A percentile compares a stretch with the other conserved stretches of the same genome.
Evolutionary conservation across 2,329 filamentous ascomycete species (phyloP).

Genomic region (Curvularia sp.): DNA sequence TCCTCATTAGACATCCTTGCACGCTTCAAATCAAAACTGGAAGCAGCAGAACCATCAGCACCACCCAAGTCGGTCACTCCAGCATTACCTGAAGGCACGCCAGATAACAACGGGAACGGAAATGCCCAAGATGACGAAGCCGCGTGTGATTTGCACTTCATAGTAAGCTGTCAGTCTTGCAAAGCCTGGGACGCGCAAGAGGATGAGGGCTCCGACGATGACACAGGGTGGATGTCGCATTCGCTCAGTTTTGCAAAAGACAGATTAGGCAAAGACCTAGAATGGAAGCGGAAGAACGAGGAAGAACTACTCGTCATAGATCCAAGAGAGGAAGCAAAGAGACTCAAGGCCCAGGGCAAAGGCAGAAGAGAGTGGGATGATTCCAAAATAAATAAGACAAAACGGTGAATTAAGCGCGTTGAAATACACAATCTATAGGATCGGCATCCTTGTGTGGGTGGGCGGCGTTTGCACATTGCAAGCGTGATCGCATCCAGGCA

Average conservation of each 20-base stretch:
- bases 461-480: not conserved
- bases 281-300: slow-evolving; percentile 87
- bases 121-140: slow-evolving; percentile 50
- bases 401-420: slow-evolving; percentile 14
- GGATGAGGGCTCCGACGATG: slow-evolving; percentile 63
- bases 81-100: slow-evolving; percentile 28
- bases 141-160: slow-evolving; percentile 93
- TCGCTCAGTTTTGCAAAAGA: slow-evolving; percentile 86
- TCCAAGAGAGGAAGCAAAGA: slow-evolving; percentile 80
- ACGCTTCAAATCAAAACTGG: slow-evolving; percentile 80
- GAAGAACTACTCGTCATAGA: slow-evolving; percentile 94
- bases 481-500: not conserved
- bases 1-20: slow-evolving; percentile 72
- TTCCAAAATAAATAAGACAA: slow-evolving; percentile 29
- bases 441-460: not conserved
- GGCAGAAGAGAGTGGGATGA: slow-evolving; percentile 41
- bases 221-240: slow-evolving; percentile 84
- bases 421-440: not conserved
- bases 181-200: slow-evolving; percentile 80
- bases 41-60: slow-evolving; percentile 44
- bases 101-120: slow-evolving; percentile 9
- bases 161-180: slow-evolving; percentile 93
- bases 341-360: slow-evolving; percentile 65
- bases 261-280: slow-evolving; percentile 86
- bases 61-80: slow-evolving; percentile 46